Evolutionary conservation across 345 rosid species (phyloP).

Genomic region (Euphorbia tirucalli): DNA sequence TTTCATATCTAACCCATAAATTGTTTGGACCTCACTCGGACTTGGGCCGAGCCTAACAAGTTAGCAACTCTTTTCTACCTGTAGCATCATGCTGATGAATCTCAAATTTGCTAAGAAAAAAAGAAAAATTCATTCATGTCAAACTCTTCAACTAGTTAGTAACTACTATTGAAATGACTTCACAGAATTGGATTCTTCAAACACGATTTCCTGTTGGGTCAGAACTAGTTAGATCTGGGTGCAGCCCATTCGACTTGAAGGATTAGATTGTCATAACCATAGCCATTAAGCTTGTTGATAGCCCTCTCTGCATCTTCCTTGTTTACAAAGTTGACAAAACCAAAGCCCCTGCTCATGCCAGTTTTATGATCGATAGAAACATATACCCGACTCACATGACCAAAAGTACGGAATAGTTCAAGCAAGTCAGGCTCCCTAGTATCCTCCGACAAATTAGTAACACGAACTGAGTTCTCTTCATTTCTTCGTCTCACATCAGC

Average conservation of each 20-base stretch:
- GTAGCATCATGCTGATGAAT: too few relatives aligned
- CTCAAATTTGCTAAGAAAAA: too few relatives aligned
- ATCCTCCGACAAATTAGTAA: slow-evolving; percentile 82
- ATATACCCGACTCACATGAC: slow-evolving; percentile 72
- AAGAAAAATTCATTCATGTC: too few relatives aligned
- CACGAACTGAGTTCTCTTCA: slow-evolving; percentile 87
- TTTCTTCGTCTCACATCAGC: slow-evolving; percentile 89
- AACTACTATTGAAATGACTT: too few relatives aligned
- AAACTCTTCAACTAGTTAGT: too few relatives aligned
- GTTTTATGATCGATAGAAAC: slow-evolving; percentile 90
- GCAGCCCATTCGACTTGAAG: slow-evolving; percentile 94
- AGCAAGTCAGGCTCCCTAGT: slow-evolving; percentile 78
- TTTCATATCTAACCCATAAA: too few relatives aligned
- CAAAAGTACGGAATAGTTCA: slow-evolving; percentile 83
- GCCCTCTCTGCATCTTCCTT: slow-evolving; percentile 89
- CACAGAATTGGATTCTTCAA: too few relatives aligned
- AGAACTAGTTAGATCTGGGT: slow-evolving; percentile 74
- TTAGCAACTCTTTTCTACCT: too few relatives aligned
- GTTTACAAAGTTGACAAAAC: slow-evolving; percentile 82
- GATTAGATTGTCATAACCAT: slow-evolving; percentile 90
- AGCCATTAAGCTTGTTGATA: too few relatives aligned
- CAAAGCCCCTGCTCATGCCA: slow-evolving; percentile 85
- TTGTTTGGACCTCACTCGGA: too few relatives aligned
- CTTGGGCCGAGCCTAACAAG: too few relatives aligned
- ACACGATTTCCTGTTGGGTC: too few relatives aligned